A percentile compares a stretch with the other conserved stretches of the same genome.
These are phyloP conservation scores for Lodderomyces orthopsilosis DNA, from an alignment of 1,139 yeast genomes.

Conservation along the genomic window DNA sequence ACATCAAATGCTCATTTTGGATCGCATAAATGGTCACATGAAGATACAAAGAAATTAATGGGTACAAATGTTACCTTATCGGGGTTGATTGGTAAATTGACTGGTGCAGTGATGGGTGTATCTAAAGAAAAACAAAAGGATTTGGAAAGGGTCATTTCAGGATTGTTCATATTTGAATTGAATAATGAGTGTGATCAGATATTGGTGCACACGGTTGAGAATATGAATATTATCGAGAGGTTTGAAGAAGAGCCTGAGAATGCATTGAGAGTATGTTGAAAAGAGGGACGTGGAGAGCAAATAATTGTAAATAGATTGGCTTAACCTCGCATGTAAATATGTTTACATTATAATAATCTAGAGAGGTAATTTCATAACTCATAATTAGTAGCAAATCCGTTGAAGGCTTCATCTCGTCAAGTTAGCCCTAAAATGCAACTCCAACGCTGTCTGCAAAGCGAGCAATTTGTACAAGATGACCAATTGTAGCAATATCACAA, in stretches of 20 bases:
- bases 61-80: constrained; percentile 15
- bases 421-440: neutral
- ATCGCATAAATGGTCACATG: constrained; percentile 38
- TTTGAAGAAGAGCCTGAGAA: constrained; percentile 27
- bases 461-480: constrained; percentile 1
- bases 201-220: constrained; percentile 72
- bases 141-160: constrained; percentile 55
- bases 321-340: neutral
- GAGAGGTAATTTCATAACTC: neutral
- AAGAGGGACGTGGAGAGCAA: constrained; percentile 1
- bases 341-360: neutral
- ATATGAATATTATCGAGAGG: constrained; percentile 62
- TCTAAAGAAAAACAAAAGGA: constrained; percentile 26
- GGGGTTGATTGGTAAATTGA: constrained; percentile 18
- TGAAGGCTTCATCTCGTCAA: neutral
- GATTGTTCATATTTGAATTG: constrained; percentile 75
- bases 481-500: constrained; percentile 2
- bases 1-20: constrained; percentile 41
- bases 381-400: neutral
- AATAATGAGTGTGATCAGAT: constrained; percentile 56
- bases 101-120: constrained; percentile 20
- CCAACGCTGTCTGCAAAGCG: neutral
- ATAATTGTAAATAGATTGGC: neutral
- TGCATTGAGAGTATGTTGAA: constrained; percentile 29
- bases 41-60: constrained; percentile 27